These are phyloP conservation scores for Straminergon stramineum DNA, from an alignment of 225 moss, liverwort and hornwort species.

Conservation along the genomic window DNA sequence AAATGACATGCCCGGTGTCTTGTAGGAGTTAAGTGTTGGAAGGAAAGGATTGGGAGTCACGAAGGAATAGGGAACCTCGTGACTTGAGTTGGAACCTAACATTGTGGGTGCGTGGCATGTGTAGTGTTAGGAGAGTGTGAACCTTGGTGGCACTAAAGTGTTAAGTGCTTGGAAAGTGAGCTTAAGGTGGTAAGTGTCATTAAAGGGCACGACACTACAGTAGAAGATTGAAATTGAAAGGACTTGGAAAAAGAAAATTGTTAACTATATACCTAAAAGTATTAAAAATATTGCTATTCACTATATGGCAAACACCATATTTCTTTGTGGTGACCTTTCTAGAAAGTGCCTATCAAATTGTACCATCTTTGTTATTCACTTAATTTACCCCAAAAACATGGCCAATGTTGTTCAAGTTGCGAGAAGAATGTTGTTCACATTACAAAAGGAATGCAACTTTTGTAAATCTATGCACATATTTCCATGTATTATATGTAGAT, in stretches of 20 bases:
- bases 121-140: no score
- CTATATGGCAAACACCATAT: background rate
- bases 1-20: no score
- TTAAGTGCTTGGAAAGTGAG: no score
- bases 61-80: no score
- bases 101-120: no score
- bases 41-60: no score
- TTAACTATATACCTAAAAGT: background rate
- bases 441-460: rapidly evolving
- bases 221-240: background rate
- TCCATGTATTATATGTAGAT: background rate
- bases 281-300: background rate
- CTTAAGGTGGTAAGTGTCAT: no score
- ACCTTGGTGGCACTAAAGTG: no score
- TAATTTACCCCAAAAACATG: rapidly evolving
- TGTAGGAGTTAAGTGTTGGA: no score
- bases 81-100: no score
- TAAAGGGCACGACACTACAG: no score
- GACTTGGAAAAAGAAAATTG: rapidly evolving
- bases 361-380: rapidly evolving
- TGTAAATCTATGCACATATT: background rate
- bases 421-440: background rate
- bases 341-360: background rate
- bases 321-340: background rate
- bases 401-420: background rate